Evolutionary conservation across 805 yeast genomes (phyloP).

Genomic region (Candida maesae): DNA sequence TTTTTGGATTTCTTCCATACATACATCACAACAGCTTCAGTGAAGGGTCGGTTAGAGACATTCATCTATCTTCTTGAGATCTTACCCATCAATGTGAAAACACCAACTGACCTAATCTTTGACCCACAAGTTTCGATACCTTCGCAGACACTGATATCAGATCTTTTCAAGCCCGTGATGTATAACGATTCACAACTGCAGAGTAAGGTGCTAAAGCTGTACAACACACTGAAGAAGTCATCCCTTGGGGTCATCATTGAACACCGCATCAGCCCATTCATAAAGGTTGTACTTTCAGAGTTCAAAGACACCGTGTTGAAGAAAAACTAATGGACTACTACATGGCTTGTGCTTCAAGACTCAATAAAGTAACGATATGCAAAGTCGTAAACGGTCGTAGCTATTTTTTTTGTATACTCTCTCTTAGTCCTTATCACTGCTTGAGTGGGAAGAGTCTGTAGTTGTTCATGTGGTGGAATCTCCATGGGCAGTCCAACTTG

Average conservation of each 20-base stretch:
- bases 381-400: neutral
- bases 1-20: conserved; percentile 11
- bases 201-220: conserved; percentile 9
- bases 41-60: conserved; percentile 15
- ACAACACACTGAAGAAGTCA: conserved; percentile 8
- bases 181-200: conserved; percentile 12
- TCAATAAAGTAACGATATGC: too few species aligned
- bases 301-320: neutral
- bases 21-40: conserved; percentile 1
- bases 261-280: conserved; percentile 18
- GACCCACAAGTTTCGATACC: conserved; percentile 12
- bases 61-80: conserved; percentile 24
- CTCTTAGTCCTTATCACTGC: conserved; percentile 4
- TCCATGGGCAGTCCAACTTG: conserved; percentile 61
- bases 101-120: conserved; percentile 15
- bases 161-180: conserved; percentile 20
- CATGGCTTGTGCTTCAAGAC: too few species aligned
- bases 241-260: conserved; percentile 16
- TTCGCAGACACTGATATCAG: conserved; percentile 8
- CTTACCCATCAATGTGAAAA: conserved; percentile 14
- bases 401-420: too few species aligned
- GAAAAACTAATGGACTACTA: neutral
- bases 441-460: conserved; percentile 25
- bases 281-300: conserved; percentile 7
- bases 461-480: conserved; percentile 43